Evolutionary conservation across 2,329 filamentous ascomycete species (phyloP).

Genomic region (Ceratocystis ficicola): DNA sequence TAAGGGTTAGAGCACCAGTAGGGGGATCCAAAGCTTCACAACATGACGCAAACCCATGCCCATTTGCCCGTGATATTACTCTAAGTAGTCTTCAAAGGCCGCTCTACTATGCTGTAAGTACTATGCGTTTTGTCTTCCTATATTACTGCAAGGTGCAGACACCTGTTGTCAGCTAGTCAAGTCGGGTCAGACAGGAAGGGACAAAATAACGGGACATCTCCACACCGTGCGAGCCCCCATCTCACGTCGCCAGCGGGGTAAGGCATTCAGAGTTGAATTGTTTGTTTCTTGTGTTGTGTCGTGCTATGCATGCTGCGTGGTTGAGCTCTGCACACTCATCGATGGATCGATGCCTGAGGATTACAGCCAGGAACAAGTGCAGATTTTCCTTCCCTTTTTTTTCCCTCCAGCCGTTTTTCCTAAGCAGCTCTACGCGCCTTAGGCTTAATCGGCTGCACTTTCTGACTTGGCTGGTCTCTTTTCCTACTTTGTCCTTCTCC

Average conservation of each 20-base stretch:
- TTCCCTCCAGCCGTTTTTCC: not conserved
- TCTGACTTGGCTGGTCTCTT: not conserved
- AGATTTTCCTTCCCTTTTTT: not conserved
- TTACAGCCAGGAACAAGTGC: not conserved
- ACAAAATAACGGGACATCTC: not conserved
- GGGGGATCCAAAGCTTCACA: too few relatives aligned
- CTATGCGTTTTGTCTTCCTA: not conserved
- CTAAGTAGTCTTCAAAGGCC: too few relatives aligned
- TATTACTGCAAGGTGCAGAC: not conserved
- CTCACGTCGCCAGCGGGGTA: not conserved
- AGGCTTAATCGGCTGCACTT: not conserved
- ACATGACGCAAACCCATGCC: too few relatives aligned
- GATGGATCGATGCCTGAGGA: not conserved
- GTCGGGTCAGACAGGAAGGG: too few relatives aligned
- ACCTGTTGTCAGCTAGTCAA: not conserved
- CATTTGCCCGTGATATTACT: too few relatives aligned
- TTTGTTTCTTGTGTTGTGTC: not conserved
- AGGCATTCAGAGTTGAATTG: not conserved
- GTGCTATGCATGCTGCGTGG: not conserved
- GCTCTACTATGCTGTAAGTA: too few relatives aligned
- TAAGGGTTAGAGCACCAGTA: too few relatives aligned
- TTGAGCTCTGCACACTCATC: too few relatives aligned
- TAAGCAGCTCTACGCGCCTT: not conserved
- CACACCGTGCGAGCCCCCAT: constrained; percentile 4
- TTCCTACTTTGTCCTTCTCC: not conserved